Base-by-base conservation (phyloP, 495 filamentous ascomycete species). In the Trichoderma erinaceum region DNA sequence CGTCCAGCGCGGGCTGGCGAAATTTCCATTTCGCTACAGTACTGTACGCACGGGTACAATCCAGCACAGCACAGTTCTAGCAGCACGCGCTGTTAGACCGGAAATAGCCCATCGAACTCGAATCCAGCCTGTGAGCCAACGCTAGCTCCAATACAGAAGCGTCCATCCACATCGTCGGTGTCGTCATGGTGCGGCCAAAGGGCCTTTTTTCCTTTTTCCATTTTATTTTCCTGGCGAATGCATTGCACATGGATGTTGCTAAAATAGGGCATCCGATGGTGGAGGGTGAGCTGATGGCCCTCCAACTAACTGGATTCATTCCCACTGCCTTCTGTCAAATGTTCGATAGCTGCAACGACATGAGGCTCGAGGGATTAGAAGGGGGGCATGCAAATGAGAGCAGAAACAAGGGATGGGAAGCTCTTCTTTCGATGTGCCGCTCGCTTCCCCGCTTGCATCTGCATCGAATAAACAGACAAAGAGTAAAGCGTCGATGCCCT, bases 271-370 rank as follows among this genome's bases (percentile, higher is more conserved):
- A 61, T 29, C 56, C 56, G 23, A 32, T 29, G 56, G 21, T 29
- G 56, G 56, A 61, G 56, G 56, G 50, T 61, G 56, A 61, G 56
- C 56, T 61, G 56, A 61, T 61, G 56, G 56, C 16, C n/a, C 21
- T 18, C 48, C 48, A 21, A 21, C 48, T n/a, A 52, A 5, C 48
- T n/a, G 56, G 27, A 61, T 61, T 32, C 56, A 11, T 15, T 29
- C 56, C 23, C 18, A 11, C 4, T 1, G 5, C 48, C 10, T 25
- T 21, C 23, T 25, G 50, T 11, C 50, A 56, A n/a, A 48, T 48
- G 13, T n/a, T n/a, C 18, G 15, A 48, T 48, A 5, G 18, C 18
- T 10, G 4, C 48, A 23, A 21, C 48, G 18, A 23, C 21, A 2
- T 38, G 35, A 38, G 35, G 35, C 35, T 38, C 35, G 12, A 48